phyloP scores from a whole-genome alignment of 208 protist genomes.

The Acanthamoeba polyphaga region DNA sequence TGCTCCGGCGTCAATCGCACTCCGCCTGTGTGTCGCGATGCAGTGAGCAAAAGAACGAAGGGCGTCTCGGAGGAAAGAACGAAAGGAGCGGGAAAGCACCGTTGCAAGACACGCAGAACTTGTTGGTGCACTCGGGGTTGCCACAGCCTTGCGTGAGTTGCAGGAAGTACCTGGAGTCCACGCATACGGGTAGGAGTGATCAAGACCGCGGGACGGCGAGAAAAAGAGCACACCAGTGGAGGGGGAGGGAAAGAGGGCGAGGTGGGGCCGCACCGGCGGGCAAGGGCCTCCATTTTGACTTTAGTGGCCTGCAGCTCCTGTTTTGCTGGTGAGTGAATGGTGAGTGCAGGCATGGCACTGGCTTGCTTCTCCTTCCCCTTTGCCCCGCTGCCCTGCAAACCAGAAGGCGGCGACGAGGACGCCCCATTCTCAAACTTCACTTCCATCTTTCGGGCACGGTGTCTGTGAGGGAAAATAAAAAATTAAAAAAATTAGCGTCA shows the following conservation, averaged over 20 bases:
- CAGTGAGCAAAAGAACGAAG: not conserved
- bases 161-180: not conserved
- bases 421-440: not conserved
- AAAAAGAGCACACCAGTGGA: not conserved
- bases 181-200: not conserved
- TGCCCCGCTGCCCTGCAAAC: not conserved
- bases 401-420: not conserved
- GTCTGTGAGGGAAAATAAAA: too few species aligned
- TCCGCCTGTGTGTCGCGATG: constrained; percentile 1
- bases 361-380: constrained; percentile 5
- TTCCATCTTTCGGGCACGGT: not conserved
- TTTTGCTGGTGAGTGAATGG: constrained; percentile 1
- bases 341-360: not conserved
- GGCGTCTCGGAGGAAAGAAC: not conserved
- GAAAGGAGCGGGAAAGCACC: not conserved
- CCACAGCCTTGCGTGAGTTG: constrained; percentile 69
- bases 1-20: constrained; percentile 55
- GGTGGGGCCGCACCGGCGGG: not conserved
- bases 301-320: constrained; percentile 12
- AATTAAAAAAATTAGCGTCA: too few species aligned
- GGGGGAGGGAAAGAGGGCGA: not conserved
- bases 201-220: not conserved
- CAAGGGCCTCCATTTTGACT: constrained; percentile 10
- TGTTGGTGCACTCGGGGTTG: constrained; percentile 59
- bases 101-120: constrained; percentile 20